Base-by-base conservation (phyloP, 2,329 filamentous ascomycete species). In the Clarireedia paspali region DNA sequence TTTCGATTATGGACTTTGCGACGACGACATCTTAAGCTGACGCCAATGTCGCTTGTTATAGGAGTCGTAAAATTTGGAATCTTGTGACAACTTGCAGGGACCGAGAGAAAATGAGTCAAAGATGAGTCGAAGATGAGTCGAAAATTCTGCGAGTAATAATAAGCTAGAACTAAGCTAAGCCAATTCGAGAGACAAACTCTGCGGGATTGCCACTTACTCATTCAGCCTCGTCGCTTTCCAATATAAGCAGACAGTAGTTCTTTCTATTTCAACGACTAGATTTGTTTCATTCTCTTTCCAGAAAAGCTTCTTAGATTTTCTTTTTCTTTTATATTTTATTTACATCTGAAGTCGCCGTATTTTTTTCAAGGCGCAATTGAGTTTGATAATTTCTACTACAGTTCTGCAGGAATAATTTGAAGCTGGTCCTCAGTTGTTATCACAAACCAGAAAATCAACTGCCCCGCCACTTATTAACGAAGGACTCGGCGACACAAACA, bases 301-400 rank as follows among this genome's bases (percentile, higher is more conserved):
- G 15, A 10, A 47, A 47, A 15, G 24, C 15, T 47, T 27, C 14
- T 7, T 45, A 23, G n/a, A 20, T 45, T 45, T 52, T 52, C 10
- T n/a, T 38, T 53, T 53, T 27, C 7, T 36, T 26, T 42, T n/a
- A 15, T 17, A 15, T 60, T 64, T 53, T 56, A 52, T 64, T 63
- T 47, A 44, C 55, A 17, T 67, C 45, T 52, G 64, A 67, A 68
- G 65, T 56, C 65, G 64, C 65, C 65, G 56, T 67, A 68, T 68
- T 67, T 67, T 68, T 65, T 60, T 23, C 39, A 62, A 64, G 63
- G 63, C 64, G 65, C 65, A 67, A 34, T 46, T 27, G 12, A 51
- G n/a, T 34, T 3, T 9, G 23, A 27, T 12, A 6, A 7, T 30
- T 20, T 27, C 3, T 39, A 3, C 23, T 23, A 50, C 54, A 38